Evolutionary conservation across 768 basidiomycete species (phyloP), one percentile per base, ranked within the genome.

Genomic region (Tulasnella calospora): DNA sequence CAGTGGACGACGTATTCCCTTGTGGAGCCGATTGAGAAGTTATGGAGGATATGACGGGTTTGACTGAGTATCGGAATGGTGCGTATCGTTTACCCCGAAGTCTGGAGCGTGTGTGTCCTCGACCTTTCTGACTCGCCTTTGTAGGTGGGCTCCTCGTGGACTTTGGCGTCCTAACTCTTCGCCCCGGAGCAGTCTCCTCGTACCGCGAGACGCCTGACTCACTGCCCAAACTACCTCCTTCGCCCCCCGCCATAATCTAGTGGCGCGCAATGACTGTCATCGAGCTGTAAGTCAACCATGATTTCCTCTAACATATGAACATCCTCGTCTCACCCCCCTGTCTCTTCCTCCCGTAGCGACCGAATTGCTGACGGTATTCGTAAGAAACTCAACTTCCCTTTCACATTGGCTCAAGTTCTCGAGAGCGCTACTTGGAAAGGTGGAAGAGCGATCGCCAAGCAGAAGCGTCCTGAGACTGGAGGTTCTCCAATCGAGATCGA

Each of bases 351-450:
- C n/a, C 51, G 44, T 83, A 96, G 95, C 23, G 95, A 98, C 84
- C 90, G 92, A 78, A 89, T 95, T 76, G 92, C 92, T 0, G 85
- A 89, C 44, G 87, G 87, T 19, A 90, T 98, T 79, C 90, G 94
- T 69, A 81, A 83, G 74, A 87, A 89, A 79, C 86, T 94, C 73
- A 85, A 85, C 0, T 83, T 83, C 2, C 85, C 87, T 1, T 87
- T 98, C 35, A 88, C 89, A 0, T 88, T 96, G 10, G 92, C 95
- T 0, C 97, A 98, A 83, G 90, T 98, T 0, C 86, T 99, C 44
- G 97, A 99, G 85, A 91, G 92, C 73, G 96, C 96, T 1, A 99
- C 96, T 0, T 99, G 97, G 97, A 97, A 96, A 82, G 95, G 95
- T 0, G 97, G 97, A 4, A 87, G 97, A 5, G 95, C 97, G 85